Conservation (phyloP, 192 early-diverging fungal species). For the Coemansia sp. region DNA sequence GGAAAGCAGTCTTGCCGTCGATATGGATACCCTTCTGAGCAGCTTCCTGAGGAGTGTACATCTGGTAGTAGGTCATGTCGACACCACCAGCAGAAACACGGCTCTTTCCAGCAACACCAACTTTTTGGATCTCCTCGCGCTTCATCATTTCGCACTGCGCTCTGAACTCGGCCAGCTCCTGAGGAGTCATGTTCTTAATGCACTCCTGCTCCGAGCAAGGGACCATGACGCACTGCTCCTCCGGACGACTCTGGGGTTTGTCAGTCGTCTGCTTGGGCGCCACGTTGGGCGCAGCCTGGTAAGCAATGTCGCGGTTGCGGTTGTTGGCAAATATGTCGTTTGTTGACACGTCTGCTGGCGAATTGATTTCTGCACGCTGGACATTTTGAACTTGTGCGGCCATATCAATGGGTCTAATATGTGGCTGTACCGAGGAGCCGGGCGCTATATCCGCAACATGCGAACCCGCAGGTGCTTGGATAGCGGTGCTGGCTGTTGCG, state of each 20-base stretch:
- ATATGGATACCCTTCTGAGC: slow-evolving; percentile 8
- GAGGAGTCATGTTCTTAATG: slow-evolving; percentile 30
- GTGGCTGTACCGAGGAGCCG: background rate
- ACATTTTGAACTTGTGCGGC: background rate
- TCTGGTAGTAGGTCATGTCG: slow-evolving; percentile 34
- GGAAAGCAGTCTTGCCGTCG: slow-evolving; percentile 12
- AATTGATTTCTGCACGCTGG: background rate
- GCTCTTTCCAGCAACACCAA: slow-evolving; percentile 24
- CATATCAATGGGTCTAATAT: background rate
- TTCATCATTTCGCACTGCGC: slow-evolving; percentile 40
- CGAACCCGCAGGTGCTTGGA: background rate
- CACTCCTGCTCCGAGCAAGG: slow-evolving; percentile 45
- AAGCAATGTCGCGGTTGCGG: background rate
- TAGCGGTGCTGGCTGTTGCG: background rate
- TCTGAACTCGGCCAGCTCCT: slow-evolving; percentile 40
- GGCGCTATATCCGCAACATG: background rate
- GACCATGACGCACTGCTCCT: slow-evolving; percentile 26
- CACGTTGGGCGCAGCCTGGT: slow-evolving; percentile 15
- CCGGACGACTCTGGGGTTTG: background rate
- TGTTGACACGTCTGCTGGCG: background rate
- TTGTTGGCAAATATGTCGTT: background rate
- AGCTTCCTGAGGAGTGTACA: slow-evolving; percentile 22
- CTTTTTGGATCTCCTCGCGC: slow-evolving; percentile 21
- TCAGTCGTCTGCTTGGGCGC: slow-evolving; percentile 14
- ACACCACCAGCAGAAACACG: slow-evolving; percentile 19